phyloP scores from a whole-genome alignment of 202 grass and related monocot species.

The Panicum virgatum region DNA sequence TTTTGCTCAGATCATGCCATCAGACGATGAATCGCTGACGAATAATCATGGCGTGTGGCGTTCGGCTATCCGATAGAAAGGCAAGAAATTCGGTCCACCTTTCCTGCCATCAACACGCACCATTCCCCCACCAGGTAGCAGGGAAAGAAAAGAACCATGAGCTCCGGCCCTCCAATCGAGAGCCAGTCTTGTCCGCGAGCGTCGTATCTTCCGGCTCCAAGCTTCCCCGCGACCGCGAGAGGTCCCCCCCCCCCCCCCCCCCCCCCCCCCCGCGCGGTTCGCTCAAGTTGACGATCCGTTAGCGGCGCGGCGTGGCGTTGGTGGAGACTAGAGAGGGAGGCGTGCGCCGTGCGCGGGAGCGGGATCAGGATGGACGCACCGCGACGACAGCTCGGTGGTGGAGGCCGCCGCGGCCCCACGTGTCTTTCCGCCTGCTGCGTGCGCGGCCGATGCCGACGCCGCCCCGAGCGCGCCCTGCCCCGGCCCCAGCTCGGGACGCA shows the following conservation, averaged over 20 bases:
- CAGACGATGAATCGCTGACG: not conserved
- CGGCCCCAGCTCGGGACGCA: constrained; percentile 40
- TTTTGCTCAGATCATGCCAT: not conserved
- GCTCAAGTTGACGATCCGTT: constrained; percentile 38
- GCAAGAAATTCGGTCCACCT: not conserved
- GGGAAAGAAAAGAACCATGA: not conserved
- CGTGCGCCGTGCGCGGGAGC: constrained; percentile 26
- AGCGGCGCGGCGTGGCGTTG: not conserved
- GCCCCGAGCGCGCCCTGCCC: not conserved
- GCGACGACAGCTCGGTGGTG: constrained; percentile 28
- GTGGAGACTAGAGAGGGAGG: not conserved
- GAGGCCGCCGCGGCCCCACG: constrained; percentile 53
- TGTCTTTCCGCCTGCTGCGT: constrained; percentile 42
- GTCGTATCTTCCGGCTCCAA: constrained; percentile 38
- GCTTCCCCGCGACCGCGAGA: not conserved
- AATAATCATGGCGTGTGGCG: not conserved
- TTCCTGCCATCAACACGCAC: not conserved
- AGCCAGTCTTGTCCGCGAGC: not conserved
- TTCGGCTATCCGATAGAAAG: not conserved
- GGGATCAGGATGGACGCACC: not conserved
- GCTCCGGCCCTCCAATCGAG: not conserved
- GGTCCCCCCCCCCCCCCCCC: constrained; percentile 25
- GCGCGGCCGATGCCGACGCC: constrained; percentile 39
- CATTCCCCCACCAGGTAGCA: not conserved
- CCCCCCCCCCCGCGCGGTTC: not conserved